Conservation (phyloP, 2,329 filamentous ascomycete species). For the Xylariomycetidae sp. region DNA sequence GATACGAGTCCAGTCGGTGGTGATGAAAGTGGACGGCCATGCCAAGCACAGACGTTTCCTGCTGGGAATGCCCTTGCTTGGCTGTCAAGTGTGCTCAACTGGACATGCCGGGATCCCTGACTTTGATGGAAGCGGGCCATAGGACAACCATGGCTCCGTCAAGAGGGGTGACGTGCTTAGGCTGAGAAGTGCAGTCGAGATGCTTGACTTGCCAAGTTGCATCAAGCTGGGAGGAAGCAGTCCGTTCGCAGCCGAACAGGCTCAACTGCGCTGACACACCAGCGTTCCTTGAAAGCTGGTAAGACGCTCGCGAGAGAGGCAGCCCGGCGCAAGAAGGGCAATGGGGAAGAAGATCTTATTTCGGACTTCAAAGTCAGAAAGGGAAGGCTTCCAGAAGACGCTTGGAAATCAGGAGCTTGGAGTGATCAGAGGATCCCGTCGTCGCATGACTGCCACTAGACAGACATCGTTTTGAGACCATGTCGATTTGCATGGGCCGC, state of each 20-base stretch:
- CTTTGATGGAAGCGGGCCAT: constrained; percentile 13
- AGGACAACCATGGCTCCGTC: constrained; percentile 7
- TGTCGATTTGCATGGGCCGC: constrained; percentile 7
- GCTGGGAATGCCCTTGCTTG: constrained; percentile 18
- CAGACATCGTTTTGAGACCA: constrained; percentile 10
- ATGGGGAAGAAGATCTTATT: too few species aligned
- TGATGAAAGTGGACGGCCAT: constrained; percentile 14
- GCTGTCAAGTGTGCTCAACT: constrained; percentile 10
- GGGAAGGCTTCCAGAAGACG: constrained; percentile 19
- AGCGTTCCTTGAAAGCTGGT: too few species aligned
- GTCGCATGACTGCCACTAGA: constrained; percentile 11
- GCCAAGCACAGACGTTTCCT: too few species aligned
- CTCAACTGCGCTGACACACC: constrained; percentile 17
- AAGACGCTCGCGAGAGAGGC: too few species aligned
- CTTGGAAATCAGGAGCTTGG: not conserved
- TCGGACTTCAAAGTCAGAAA: constrained; percentile 5
- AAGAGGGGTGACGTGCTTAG: not conserved
- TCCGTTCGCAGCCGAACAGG: constrained; percentile 12
- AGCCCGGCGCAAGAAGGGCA: too few species aligned
- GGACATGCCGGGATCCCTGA: constrained; percentile 17
- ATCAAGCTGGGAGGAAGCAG: constrained; percentile 11
- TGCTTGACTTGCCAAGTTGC: too few species aligned
- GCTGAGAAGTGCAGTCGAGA: too few species aligned
- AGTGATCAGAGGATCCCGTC: not conserved
- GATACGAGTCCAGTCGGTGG: constrained; percentile 21